A percentile compares a stretch with the other conserved stretches of the same genome.
phyloP scores from a whole-genome alignment of 2,329 filamentous ascomycete genomes.

The Talaromyces sp. region DNA sequence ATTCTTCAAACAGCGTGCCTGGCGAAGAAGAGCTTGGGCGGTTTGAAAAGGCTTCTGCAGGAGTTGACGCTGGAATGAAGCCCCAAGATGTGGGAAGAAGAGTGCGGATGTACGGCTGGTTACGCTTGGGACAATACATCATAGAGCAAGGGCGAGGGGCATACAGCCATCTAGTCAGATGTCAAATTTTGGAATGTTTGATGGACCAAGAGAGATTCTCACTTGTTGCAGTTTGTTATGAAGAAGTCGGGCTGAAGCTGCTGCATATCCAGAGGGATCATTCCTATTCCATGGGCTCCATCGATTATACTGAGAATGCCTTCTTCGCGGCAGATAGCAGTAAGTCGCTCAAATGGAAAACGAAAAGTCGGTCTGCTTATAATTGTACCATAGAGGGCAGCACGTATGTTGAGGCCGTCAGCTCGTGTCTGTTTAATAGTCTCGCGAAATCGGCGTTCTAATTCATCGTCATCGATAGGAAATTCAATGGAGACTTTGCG shows the following conservation, averaged over 20 bases:
- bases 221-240: constrained; percentile 81
- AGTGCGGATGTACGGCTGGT: constrained; percentile 74
- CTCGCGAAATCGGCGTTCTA: constrained; percentile 63
- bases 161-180: constrained; percentile 69
- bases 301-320: constrained; percentile 76
- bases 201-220: constrained; percentile 9
- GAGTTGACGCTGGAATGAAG: constrained; percentile 58
- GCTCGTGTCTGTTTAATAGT: constrained; percentile 57
- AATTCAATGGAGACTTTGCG: constrained; percentile 65
- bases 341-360: constrained; percentile 74
- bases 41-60: constrained; percentile 48
- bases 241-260: constrained; percentile 80
- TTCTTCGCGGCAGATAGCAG: constrained; percentile 64
- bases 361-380: constrained; percentile 76
- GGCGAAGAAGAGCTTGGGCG: constrained; percentile 36
- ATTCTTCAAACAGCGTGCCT: constrained; percentile 65
- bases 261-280: constrained; percentile 70
- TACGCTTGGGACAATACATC: constrained; percentile 74
- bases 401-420: constrained; percentile 63
- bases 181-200: background rate
- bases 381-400: constrained; percentile 79
- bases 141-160: constrained; percentile 78
- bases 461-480: constrained; percentile 69
- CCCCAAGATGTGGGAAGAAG: constrained; percentile 81
- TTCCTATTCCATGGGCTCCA: constrained; percentile 81